A percentile compares a stretch with the other conserved stretches of the same genome.
phyloP scores from a whole-genome alignment of 176 grass and related monocot species.

The Oryza rufipogon region DNA sequence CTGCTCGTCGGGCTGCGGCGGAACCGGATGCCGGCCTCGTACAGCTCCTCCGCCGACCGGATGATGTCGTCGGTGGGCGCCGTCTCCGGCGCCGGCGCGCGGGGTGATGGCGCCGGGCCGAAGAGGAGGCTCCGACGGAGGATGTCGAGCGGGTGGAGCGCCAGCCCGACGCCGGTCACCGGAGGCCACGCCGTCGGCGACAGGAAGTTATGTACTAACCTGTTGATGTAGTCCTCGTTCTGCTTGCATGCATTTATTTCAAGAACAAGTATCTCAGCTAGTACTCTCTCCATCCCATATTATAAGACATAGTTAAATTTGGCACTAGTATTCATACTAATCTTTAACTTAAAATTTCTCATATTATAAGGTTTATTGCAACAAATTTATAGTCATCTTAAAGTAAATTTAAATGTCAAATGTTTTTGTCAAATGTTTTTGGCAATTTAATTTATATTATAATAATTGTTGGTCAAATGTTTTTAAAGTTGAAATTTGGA shows the following conservation, averaged over 20 bases:
- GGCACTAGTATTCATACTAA: no score
- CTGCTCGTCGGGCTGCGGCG: constrained; percentile 46
- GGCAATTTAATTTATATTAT: no score
- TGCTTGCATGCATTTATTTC: neutral
- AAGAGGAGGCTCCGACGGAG: constrained; percentile 59
- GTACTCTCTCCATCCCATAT: no score
- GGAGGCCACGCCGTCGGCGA: constrained; percentile 14
- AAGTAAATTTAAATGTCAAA: no score
- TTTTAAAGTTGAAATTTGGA: no score
- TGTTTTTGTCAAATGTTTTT: no score
- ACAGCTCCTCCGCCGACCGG: constrained; percentile 71
- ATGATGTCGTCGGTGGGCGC: constrained; percentile 48
- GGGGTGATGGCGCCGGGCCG: neutral
- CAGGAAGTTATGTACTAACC: constrained; percentile 57
- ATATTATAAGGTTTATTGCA: no score
- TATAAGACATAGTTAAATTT: no score
- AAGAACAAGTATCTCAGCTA: neutral
- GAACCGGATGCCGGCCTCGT: constrained; percentile 79
- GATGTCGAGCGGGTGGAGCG: constrained; percentile 76
- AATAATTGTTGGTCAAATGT: no score
- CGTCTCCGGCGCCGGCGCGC: neutral
- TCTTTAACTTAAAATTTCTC: no score
- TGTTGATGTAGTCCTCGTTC: constrained; percentile 66
- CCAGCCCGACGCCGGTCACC: constrained; percentile 28
- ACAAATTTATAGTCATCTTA: no score